phyloP scores from a whole-genome alignment of 805 yeast species.

The Pichia rugopelliculosa region DNA sequence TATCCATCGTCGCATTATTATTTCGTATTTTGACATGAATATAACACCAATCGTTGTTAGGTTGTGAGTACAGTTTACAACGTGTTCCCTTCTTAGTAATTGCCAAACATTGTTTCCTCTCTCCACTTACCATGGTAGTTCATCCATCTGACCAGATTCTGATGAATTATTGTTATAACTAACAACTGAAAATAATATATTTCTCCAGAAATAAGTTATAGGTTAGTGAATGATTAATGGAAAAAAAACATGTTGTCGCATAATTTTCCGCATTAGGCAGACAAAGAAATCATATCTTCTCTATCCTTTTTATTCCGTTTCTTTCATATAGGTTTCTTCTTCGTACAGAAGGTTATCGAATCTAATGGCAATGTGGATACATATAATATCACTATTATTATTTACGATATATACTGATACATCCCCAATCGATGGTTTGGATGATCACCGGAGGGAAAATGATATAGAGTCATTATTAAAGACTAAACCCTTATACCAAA shows the following conservation, averaged over 20 bases:
- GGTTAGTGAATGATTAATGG: background rate
- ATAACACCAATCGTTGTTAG: slow-evolving; percentile 6
- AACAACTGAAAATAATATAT: too few relatives aligned
- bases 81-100: slow-evolving; percentile 2
- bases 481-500: slow-evolving; percentile 12
- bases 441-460: background rate
- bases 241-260: background rate
- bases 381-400: background rate
- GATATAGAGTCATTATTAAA: background rate
- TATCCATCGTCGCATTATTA: background rate
- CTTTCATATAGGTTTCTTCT: background rate
- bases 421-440: background rate
- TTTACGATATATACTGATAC: background rate
- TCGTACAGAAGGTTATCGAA: background rate
- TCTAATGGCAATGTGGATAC: background rate
- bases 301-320: background rate
- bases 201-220: too few relatives aligned
- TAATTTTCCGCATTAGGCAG: background rate
- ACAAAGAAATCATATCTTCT: too few relatives aligned
- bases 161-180: too few relatives aligned
- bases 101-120: slow-evolving; percentile 3
- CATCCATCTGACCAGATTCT: too few relatives aligned
- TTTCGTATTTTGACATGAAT: slow-evolving; percentile 11
- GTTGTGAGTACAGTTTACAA: slow-evolving; percentile 5
- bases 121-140: too few relatives aligned